Base-by-base conservation (phyloP, 139 green algal genomes). In the Tetraselmis striata region DNA sequence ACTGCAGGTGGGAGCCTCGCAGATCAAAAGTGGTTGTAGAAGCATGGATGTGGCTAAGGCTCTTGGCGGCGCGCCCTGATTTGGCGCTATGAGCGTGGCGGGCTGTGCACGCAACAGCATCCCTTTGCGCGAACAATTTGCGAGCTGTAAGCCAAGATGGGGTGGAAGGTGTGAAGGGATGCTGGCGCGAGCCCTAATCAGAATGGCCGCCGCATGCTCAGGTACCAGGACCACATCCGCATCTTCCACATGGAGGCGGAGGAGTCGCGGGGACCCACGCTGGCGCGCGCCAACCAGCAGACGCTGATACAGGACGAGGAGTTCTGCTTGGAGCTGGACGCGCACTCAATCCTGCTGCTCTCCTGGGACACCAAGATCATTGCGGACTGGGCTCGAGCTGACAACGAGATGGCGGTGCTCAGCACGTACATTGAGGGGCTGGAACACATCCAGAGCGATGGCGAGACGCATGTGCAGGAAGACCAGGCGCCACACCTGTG, bases 331-430 rank as follows among this genome's bases (percentile, higher is more conserved):
- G 26, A 77, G 74, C 25, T 77, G 74, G 74, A 77, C 25, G 74
- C 74, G 74, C 74, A 77, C 74, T 77, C 74, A 11, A 18, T 77
- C 74, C n/a, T 77, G 45, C 45, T 67, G 45, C 45, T 5, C 45
- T 67, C 45, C 45, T 67, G 45, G 45, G 45, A 77, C 26, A 29
- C n/a, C 5, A 2, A 28, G 2, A 77, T 77, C 26, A 77, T 77
- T 2, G 5, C 2, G 74, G 74, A 77, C 74, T 77, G 74, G 74
- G 74, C 23, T 11, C 11, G 2, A 18, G n/a, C n/a, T n/a, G 74
- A 77, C 74, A 77, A 77, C 25, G 74, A 77, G 25, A 77, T 77
- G 74, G 74, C 74, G 22, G 74, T 77, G 74, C 25, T 77, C 74
- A 77, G 23, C 74, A 77, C 74, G 2, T 77, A 77, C 74, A 77